Percentiles rank a stretch among this genome's conserved stretches.
Conservation (phyloP, 805 yeast species). For the Candida piceae region DNA sequence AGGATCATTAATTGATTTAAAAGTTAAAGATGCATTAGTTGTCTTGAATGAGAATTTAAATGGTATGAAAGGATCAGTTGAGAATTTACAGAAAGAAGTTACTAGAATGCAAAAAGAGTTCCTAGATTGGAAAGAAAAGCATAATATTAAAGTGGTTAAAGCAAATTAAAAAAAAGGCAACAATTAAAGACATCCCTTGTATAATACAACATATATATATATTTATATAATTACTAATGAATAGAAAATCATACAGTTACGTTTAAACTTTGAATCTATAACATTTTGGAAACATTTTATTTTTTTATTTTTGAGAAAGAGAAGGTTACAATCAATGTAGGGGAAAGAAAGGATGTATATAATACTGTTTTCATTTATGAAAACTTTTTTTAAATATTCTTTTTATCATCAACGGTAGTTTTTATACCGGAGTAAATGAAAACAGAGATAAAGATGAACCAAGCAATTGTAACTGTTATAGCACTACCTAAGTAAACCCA, state of each 20-base stretch:
- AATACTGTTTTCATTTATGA: too few species aligned
- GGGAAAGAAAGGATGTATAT: too few species aligned
- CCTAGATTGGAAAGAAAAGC: constrained; percentile 44
- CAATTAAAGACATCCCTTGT: too few species aligned
- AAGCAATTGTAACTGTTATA: constrained; percentile 60
- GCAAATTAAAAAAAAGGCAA: too few species aligned
- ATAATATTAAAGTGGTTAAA: constrained; percentile 44
- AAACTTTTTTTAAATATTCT: constrained; percentile 18
- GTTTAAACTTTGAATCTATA: too few species aligned
- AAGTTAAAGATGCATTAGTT: constrained; percentile 70
- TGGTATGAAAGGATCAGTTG: constrained; percentile 40
- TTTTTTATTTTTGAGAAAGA: too few species aligned
- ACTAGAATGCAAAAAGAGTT: constrained; percentile 37
- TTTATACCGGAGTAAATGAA: constrained; percentile 40
- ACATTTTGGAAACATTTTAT: too few species aligned
- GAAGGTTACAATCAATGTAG: too few species aligned
- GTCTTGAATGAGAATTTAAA: constrained; percentile 51
- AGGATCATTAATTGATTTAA: constrained; percentile 80
- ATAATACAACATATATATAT: too few species aligned
- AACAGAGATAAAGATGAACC: constrained; percentile 71
- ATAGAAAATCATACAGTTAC: too few species aligned
- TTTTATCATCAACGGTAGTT: constrained; percentile 16
- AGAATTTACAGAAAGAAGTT: constrained; percentile 35
- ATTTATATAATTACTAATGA: too few species aligned
- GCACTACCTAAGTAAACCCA: constrained; percentile 86